Evolutionary conservation across 2,329 filamentous ascomycete species (phyloP).

Genomic region (Colletotrichum chlorophyti): DNA sequence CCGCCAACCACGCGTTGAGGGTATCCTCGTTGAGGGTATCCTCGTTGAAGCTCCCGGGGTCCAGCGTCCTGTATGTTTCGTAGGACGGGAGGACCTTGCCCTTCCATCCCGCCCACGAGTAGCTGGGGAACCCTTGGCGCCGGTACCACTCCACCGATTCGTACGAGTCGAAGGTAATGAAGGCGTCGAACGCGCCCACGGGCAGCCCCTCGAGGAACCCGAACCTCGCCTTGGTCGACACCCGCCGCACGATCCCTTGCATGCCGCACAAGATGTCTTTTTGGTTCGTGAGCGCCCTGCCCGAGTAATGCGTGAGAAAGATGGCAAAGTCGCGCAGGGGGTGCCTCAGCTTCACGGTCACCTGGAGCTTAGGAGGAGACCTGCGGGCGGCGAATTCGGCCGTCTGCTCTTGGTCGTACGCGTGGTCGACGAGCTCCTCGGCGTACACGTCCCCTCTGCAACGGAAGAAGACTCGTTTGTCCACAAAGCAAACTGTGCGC

Average conservation of each 20-base stretch:
- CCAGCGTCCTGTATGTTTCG: too few relatives aligned
- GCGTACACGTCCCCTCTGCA: background rate
- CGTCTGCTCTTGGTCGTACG: too few relatives aligned
- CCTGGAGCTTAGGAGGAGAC: too few relatives aligned
- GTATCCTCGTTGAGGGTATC: background rate
- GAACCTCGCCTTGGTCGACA: too few relatives aligned
- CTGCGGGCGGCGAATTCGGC: too few relatives aligned
- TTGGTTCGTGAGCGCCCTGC: too few relatives aligned
- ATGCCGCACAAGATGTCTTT: too few relatives aligned
- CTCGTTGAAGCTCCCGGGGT: too few relatives aligned
- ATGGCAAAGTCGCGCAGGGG: too few relatives aligned
- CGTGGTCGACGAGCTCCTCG: background rate
- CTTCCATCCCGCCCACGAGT: conserved; percentile 8
- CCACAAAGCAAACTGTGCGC: background rate
- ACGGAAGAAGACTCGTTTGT: background rate
- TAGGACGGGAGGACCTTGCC: background rate
- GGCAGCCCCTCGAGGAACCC: background rate
- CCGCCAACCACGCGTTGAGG: background rate
- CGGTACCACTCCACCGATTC: background rate
- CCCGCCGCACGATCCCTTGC: too few relatives aligned
- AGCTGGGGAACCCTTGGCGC: background rate
- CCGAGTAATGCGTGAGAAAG: too few relatives aligned
- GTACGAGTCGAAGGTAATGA: background rate
- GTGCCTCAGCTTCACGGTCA: too few relatives aligned
- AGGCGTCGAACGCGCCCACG: background rate